Percentiles rank a stretch among this genome's conserved stretches.
Conservation (phyloP, 495 filamentous ascomycete species). For the Neurospora sp. region DNA sequence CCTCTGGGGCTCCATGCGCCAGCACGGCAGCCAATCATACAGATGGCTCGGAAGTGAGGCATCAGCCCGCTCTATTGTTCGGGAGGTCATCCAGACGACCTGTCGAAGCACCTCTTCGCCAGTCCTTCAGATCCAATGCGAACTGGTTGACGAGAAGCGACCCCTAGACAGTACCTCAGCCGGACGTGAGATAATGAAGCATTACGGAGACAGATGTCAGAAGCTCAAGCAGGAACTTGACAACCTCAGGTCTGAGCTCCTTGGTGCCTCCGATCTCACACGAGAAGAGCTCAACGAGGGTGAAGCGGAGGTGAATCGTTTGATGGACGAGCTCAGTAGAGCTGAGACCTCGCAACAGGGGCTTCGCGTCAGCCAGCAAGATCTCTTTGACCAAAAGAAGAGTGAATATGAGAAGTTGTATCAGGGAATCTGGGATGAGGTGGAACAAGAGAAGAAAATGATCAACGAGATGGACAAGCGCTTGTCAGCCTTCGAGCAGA, state of each 20-base stretch:
- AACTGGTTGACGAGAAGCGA: slow-evolving; percentile 22
- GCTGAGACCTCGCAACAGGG: neutral
- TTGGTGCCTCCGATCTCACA: neutral
- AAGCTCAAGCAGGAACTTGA: neutral
- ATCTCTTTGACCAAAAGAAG: neutral
- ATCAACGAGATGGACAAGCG: neutral
- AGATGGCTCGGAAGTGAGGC: neutral
- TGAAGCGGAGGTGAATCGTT: neutral
- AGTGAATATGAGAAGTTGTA: neutral
- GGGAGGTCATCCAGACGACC: neutral
- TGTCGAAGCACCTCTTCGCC: neutral
- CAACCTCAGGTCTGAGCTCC: neutral
- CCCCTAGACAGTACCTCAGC: slow-evolving; percentile 23
- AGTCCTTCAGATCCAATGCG: slow-evolving; percentile 25
- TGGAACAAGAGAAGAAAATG: neutral
- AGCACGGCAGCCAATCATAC: neutral
- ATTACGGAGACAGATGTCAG: neutral
- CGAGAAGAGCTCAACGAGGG: neutral
- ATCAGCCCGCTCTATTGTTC: neutral
- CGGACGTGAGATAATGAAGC: slow-evolving; percentile 2
- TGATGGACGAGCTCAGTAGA: neutral
- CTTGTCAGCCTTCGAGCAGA: neutral
- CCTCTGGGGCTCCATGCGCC: neutral
- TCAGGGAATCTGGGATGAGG: neutral
- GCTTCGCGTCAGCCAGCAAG: neutral